phyloP scores from a whole-genome alignment of 2,329 filamentous ascomycete species.

The Ampelomyces quisqualis region DNA sequence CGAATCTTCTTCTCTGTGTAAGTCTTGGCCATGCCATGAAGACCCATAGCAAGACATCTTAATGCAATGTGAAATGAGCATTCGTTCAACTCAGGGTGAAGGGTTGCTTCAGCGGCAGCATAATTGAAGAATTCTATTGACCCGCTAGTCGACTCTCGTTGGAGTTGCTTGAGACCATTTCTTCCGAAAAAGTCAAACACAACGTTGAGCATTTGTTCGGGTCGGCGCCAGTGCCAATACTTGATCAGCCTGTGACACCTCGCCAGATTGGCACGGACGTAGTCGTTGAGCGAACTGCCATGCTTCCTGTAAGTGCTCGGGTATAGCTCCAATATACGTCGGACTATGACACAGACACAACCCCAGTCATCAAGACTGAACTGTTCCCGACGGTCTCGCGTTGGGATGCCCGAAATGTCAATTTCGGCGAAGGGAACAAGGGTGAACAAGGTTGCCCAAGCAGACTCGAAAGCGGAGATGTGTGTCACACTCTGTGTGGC shows the following conservation, averaged over 20 bases:
- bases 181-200: conserved; percentile 63
- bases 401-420: conserved; percentile 52
- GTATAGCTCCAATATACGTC: conserved; percentile 52
- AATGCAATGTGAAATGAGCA: conserved; percentile 60
- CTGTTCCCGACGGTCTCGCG: conserved; percentile 45
- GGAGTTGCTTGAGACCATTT: conserved; percentile 54
- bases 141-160: conserved; percentile 53
- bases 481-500: conserved; percentile 20
- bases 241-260: conserved; percentile 57
- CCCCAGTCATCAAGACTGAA: conserved; percentile 53
- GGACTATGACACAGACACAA: conserved; percentile 49
- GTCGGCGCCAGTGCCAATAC: conserved; percentile 59
- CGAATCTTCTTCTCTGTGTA: conserved; percentile 57
- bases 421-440: conserved; percentile 57
- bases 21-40: conserved; percentile 49
- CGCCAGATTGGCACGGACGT: conserved; percentile 54
- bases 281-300: conserved; percentile 55
- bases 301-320: conserved; percentile 41
- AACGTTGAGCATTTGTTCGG: conserved; percentile 55
- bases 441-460: conserved; percentile 52
- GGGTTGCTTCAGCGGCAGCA: conserved; percentile 46
- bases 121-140: conserved; percentile 58
- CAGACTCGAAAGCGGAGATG: conserved; percentile 38
- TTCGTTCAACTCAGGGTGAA: conserved; percentile 52
- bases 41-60: conserved; percentile 56